phyloP scores from a whole-genome alignment of 108 stramenopile genomes.

The Conticribra guillardii region DNA sequence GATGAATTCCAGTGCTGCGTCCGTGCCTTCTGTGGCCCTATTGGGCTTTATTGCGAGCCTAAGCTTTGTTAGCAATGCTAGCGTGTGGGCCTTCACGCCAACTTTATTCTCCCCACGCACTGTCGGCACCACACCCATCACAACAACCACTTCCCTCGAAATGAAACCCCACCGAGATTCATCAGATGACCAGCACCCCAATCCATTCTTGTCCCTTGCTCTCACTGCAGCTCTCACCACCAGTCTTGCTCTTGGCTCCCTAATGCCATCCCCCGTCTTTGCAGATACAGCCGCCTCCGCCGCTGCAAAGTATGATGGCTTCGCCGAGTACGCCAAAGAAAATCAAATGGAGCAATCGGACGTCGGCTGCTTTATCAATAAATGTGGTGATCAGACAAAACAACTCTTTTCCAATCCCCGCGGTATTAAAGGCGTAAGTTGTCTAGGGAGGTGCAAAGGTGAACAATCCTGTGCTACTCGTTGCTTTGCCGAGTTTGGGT shows the following conservation, averaged over 20 bases:
- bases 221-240: neutral
- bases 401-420: slow-evolving; percentile 83
- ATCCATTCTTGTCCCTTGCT: neutral
- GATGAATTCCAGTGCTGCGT: too few relatives aligned
- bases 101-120: neutral
- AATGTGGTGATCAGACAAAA: slow-evolving; percentile 81
- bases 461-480: slow-evolving; percentile 88
- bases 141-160: neutral
- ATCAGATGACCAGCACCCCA: neutral
- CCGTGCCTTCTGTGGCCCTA: too few relatives aligned
- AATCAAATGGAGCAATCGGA: slow-evolving; percentile 86
- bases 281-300: slow-evolving; percentile 6
- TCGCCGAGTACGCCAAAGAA: slow-evolving; percentile 85
- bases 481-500: slow-evolving; percentile 85
- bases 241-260: neutral
- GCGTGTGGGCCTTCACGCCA: neutral
- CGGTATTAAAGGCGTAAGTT: slow-evolving; percentile 85
- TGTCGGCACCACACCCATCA: too few relatives aligned
- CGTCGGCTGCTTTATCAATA: slow-evolving; percentile 82
- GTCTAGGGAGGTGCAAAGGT: slow-evolving; percentile 92
- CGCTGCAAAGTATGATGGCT: slow-evolving; percentile 70
- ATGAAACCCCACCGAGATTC: neutral
- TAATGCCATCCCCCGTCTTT: neutral
- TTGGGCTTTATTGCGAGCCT: too few relatives aligned
- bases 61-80: too few relatives aligned